Percentiles rank a stretch among this genome's conserved stretches.
Evolutionary conservation across 1,284 basidiomycete genomes (phyloP).

Genomic region (Tilletiaria anomala): DNA sequence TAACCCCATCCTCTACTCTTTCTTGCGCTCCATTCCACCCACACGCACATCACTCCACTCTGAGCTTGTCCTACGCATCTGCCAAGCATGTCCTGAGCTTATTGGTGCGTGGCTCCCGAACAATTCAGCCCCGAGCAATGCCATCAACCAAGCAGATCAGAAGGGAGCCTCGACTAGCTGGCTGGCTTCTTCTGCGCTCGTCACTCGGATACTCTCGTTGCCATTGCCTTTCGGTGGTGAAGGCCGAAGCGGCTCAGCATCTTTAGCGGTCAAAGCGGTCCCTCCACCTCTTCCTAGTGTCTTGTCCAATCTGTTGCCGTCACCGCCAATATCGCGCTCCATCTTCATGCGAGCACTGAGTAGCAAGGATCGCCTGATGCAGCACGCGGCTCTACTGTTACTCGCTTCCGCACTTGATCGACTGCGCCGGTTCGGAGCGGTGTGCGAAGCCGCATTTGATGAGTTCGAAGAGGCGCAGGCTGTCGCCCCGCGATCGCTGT

Average conservation of each 20-base stretch:
- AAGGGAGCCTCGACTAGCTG: constrained; percentile 64
- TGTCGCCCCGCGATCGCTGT: too few relatives aligned
- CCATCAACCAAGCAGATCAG: constrained; percentile 66
- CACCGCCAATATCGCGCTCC: constrained; percentile 11
- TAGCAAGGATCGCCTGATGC: constrained; percentile 52
- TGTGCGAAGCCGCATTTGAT: constrained; percentile 10
- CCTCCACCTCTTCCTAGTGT: constrained; percentile 59
- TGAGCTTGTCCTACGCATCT: constrained; percentile 63
- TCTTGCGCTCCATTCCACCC: constrained; percentile 59
- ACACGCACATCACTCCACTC: constrained; percentile 75
- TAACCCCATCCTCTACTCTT: constrained; percentile 68
- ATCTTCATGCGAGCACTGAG: constrained; percentile 58
- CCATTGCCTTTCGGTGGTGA: too few relatives aligned
- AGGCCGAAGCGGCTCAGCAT: too few relatives aligned
- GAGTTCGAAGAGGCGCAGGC: too few relatives aligned
- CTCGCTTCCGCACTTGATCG: constrained; percentile 41
- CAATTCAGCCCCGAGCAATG: constrained; percentile 42
- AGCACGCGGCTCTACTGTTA: constrained; percentile 63
- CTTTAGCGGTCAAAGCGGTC: constrained; percentile 8
- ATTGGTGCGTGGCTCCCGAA: constrained; percentile 52
- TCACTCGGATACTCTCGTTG: constrained; percentile 60
- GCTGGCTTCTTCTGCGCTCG: constrained; percentile 71
- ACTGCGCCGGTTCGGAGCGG: constrained; percentile 8
- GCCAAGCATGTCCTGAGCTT: constrained; percentile 69
- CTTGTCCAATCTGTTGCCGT: constrained; percentile 40